These are phyloP conservation scores for Aspergillus costaricaensis DNA, from an alignment of 2,329 filamentous ascomycete species.

Conservation along the genomic window DNA sequence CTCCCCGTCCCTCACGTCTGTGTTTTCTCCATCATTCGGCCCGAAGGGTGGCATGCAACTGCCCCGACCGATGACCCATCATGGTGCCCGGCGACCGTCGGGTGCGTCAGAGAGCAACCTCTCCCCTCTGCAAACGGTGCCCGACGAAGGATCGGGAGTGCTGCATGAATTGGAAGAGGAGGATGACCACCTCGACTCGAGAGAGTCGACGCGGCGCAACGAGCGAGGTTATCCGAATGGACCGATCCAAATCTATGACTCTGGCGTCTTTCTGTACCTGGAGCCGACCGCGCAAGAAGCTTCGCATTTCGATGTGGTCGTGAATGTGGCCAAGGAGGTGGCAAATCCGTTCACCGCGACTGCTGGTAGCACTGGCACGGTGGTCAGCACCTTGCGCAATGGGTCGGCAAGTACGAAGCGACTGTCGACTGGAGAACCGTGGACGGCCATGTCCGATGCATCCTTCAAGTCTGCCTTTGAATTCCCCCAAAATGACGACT, in stretches of 20 bases:
- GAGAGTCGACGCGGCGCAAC: constrained; percentile 63
- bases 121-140: constrained; percentile 29
- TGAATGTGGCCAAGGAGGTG: constrained; percentile 68
- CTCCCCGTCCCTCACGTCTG: constrained; percentile 58
- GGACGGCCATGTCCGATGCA: constrained; percentile 47
- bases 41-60: constrained; percentile 55
- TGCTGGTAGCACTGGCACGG: constrained; percentile 38
- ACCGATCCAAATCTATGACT: constrained; percentile 65
- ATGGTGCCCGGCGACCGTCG: constrained; percentile 32
- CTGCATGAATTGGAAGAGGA: constrained; percentile 56
- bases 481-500: constrained; percentile 35
- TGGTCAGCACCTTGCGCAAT: constrained; percentile 52
- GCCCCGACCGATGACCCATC: constrained; percentile 42
- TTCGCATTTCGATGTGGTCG: constrained; percentile 61
- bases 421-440: constrained; percentile 42
- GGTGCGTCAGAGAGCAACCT: constrained; percentile 33
- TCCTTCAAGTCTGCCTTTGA: constrained; percentile 55
- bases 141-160: constrained; percentile 33
- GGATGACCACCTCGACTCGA: constrained; percentile 46
- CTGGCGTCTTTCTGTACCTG: constrained; percentile 62
- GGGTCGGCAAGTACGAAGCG: constrained; percentile 40
- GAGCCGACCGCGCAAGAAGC: constrained; percentile 64
- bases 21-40: constrained; percentile 55
- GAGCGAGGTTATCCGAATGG: constrained; percentile 66
- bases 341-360: constrained; percentile 56